Conservation (phyloP, 345 rosid genomes). For the Bruguiera gymnorhiza region DNA sequence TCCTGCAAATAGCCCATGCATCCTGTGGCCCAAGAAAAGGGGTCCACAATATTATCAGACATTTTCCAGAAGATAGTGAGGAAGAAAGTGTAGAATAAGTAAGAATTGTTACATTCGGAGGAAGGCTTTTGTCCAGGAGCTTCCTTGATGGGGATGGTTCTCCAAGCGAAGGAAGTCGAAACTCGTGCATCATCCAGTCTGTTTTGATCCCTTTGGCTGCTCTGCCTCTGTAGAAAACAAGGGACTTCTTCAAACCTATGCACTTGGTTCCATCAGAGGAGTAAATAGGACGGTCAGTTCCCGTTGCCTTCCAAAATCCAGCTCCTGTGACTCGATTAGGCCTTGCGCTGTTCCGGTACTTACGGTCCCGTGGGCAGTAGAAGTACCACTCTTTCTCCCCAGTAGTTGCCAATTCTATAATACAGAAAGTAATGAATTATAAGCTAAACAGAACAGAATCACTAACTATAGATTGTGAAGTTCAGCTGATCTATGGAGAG, state of each 20-base stretch:
- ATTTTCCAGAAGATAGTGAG: not conserved
- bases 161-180: conserved; percentile 68
- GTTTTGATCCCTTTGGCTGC: conserved; percentile 93
- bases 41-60: not conserved
- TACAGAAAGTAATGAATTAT: not conserved
- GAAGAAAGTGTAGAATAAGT: not conserved
- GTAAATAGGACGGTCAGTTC: conserved; percentile 94
- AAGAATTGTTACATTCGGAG: conserved; percentile 49
- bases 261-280: conserved; percentile 66
- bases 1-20: conserved; percentile 96
- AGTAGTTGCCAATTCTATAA: conserved; percentile 55
- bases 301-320: conserved; percentile 97
- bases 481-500: not conserved
- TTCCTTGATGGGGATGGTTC: conserved; percentile 53
- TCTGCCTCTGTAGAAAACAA: conserved; percentile 89
- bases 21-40: conserved; percentile 44
- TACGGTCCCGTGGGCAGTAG: conserved; percentile 87
- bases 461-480: not conserved
- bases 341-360: conserved; percentile 83
- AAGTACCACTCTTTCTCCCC: conserved; percentile 98
- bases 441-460: not conserved
- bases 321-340: conserved; percentile 94
- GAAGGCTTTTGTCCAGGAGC: conserved; percentile 54
- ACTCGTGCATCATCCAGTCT: conserved; percentile 99
- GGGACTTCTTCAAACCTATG: conserved; percentile 88